Evolutionary conservation across 1,284 basidiomycete genomes (phyloP), one percentile per base, ranked within the genome.

Genomic region (Schizophyllum amplum): DNA sequence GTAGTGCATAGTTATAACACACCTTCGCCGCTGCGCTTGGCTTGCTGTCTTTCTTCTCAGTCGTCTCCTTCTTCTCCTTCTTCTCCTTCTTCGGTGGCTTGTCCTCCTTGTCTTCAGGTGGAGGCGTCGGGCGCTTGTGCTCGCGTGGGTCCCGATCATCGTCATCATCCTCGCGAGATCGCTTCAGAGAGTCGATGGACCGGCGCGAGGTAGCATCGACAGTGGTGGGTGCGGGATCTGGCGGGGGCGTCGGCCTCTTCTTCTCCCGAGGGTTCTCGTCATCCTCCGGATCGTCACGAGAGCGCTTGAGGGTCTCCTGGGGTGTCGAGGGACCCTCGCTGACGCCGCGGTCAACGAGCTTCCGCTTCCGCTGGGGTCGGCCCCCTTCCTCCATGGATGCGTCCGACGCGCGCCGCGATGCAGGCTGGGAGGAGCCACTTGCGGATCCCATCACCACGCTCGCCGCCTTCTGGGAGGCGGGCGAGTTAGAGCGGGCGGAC

Each of bases 221-320:
- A 2, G 69, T 63, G 46, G 70, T n/a, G n/a, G n/a, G 59, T 52
- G 64, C 65, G 59, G 68, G 77, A 65, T 86, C 83, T 1, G 85
- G 87, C 24, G 87, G 85, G 9, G 87, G 87, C 11, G 86, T 80
- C 1, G 80, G 83, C 57, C 82, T 72, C 66, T 87, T 87, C 42
- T 75, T 74, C 62, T 83, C 80, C 48, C 82, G 76, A 24, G 81
- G 80, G 65, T 84, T 84, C 51, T 75, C 77, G 62, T 81, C 81
- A 57, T 72, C 71, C 60, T 82, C 78, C 3, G 76, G 66, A 58
- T 84, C 82, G 59, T 85, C 82, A 58, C 80, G 71, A 47, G 70
- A 74, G 24, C 81, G 72, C 65, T 83, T 83, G 50, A 75, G 62
- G 7, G 75, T 68, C 58, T 78, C 75, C 6, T 65, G 51, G 47